Percentiles rank a stretch among this genome's conserved stretches.
Evolutionary conservation across 179 eudicot species (phyloP).

Genomic region (Silene noctiflora): DNA sequence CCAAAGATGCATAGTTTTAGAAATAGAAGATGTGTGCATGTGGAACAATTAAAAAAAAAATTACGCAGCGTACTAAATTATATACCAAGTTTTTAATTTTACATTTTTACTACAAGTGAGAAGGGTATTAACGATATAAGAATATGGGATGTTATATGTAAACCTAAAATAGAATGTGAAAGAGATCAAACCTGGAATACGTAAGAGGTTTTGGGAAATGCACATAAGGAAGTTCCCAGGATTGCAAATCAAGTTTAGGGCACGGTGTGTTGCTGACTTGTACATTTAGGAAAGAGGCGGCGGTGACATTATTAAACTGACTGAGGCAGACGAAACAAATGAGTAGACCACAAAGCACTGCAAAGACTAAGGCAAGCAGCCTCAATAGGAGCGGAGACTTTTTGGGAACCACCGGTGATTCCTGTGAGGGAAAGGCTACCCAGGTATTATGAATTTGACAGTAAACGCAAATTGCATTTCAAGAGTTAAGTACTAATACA

Average conservation of each 20-base stretch:
- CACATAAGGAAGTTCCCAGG: constrained; percentile 44
- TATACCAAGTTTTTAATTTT: not conserved
- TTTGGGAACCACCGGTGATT: constrained; percentile 39
- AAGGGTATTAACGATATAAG: not conserved
- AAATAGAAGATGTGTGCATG: no score
- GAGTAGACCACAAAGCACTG: constrained; percentile 57
- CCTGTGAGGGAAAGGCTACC: constrained; percentile 25
- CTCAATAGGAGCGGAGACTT: constrained; percentile 51
- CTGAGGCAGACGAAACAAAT: constrained; percentile 56
- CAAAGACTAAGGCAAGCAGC: constrained; percentile 47
- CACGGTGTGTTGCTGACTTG: constrained; percentile 47
- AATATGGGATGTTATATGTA: not conserved
- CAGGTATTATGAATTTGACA: constrained; percentile 11
- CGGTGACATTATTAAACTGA: constrained; percentile 33
- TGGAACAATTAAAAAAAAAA: no score
- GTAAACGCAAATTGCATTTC: not conserved
- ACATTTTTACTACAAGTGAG: not conserved
- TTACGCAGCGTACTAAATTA: no score
- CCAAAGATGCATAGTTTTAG: no score
- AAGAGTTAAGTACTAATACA: not conserved
- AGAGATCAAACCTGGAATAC: constrained; percentile 44
- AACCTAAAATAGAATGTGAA: not conserved
- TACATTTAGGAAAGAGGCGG: constrained; percentile 25
- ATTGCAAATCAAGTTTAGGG: constrained; percentile 35
- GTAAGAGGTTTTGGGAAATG: constrained; percentile 71